A percentile compares a stretch with the other conserved stretches of the same genome.
Evolutionary conservation across 768 basidiomycete species (phyloP).

Genomic region (Astraeus odoratus): DNA sequence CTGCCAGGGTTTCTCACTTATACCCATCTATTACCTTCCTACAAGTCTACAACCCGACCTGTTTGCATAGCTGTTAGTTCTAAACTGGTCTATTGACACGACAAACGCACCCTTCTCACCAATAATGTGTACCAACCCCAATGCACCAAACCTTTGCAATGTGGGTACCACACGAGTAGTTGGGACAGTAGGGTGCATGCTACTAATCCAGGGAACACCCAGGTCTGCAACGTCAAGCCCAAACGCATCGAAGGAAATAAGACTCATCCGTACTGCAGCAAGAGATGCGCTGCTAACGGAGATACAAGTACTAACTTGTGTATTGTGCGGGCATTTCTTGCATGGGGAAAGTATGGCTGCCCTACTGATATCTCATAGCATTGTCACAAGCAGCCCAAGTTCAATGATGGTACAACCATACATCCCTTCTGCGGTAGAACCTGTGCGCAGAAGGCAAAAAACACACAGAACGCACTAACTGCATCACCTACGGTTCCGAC

Average conservation of each 20-base stretch:
- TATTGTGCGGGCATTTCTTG: constrained; percentile 33
- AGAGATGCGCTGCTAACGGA: constrained; percentile 51
- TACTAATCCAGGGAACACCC: constrained; percentile 4
- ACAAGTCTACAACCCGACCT: constrained; percentile 17
- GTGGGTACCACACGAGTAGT: constrained; percentile 30
- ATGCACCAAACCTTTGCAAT: constrained; percentile 40
- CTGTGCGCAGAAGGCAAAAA: constrained; percentile 45
- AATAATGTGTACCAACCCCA: constrained; percentile 19
- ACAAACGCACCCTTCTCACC: constrained; percentile 25
- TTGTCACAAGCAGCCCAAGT: constrained; percentile 55
- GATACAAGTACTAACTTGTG: constrained; percentile 40
- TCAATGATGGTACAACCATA: constrained; percentile 47
- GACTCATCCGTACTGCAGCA: constrained; percentile 53
- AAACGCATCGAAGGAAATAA: constrained; percentile 51
- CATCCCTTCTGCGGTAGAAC: constrained; percentile 61
- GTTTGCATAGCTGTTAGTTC: constrained; percentile 7
- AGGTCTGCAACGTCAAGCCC: constrained; percentile 52
- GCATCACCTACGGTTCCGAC: constrained; percentile 27
- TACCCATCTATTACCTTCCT: constrained; percentile 24
- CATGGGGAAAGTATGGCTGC: neutral
- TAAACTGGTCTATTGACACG: constrained; percentile 10
- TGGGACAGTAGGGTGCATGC: constrained; percentile 1
- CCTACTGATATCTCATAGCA: constrained; percentile 31
- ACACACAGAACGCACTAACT: constrained; percentile 14
- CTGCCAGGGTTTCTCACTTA: constrained; percentile 40